Conservation (phyloP, 768 basidiomycete species). For the Sporobolomyces pararoseus region DNA sequence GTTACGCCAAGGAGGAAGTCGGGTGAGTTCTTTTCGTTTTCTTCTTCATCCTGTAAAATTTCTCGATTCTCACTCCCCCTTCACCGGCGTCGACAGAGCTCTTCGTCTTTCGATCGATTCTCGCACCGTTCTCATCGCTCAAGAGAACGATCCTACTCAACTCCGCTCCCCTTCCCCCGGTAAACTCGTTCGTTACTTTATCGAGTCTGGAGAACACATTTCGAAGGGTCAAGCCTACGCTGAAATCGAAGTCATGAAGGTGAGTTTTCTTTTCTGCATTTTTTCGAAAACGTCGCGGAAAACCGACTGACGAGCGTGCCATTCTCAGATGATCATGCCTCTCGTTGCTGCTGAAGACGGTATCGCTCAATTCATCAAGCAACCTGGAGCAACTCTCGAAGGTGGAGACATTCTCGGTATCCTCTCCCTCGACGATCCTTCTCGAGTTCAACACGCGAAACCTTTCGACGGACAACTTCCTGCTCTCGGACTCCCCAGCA, state of each 20-base stretch:
- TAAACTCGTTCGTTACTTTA: slow-evolving; percentile 87
- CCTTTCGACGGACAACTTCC: slow-evolving; percentile 94
- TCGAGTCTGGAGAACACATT: slow-evolving; percentile 96
- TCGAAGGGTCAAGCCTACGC: slow-evolving; percentile 95
- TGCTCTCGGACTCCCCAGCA: slow-evolving; percentile 74
- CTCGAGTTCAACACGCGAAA: slow-evolving; percentile 94
- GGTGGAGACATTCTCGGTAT: slow-evolving; percentile 98
- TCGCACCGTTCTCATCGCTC: slow-evolving; percentile 96
- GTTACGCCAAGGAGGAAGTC: slow-evolving; percentile 98
- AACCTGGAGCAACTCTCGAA: slow-evolving; percentile 92
- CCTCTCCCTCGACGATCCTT: slow-evolving; percentile 89
- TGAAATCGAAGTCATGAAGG: slow-evolving; percentile 75
- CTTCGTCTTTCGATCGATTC: slow-evolving; percentile 83
- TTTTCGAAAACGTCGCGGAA: no score
- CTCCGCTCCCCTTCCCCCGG: slow-evolving; percentile 92
- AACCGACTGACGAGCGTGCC: no score
- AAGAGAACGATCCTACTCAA: slow-evolving; percentile 99
- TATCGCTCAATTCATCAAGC: slow-evolving; percentile 90
- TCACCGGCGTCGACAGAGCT: slow-evolving; percentile 23
- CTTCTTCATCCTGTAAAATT: background rate
- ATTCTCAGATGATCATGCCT: slow-evolving; percentile 99
- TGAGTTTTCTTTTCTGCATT: slow-evolving; percentile 48
- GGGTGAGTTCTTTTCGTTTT: slow-evolving; percentile 47
- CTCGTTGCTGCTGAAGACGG: slow-evolving; percentile 91
- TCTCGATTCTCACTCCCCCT: background rate